A percentile compares a stretch with the other conserved stretches of the same genome.
Evolutionary conservation across 1,139 yeast species (phyloP).

Genomic region (Saccharomyces hybrid): DNA sequence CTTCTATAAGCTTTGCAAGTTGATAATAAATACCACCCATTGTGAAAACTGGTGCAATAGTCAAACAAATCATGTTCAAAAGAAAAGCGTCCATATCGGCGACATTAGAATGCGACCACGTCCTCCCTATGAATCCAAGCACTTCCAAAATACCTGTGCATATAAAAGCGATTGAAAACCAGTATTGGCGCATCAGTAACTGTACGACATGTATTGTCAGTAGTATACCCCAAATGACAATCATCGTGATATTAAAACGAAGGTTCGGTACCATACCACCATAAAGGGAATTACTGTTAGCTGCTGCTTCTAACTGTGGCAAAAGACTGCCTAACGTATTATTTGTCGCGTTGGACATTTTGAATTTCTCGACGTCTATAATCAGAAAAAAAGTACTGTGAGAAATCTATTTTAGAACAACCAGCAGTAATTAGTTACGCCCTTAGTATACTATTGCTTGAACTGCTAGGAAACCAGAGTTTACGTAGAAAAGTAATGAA

Average conservation of each 20-base stretch:
- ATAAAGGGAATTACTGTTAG: slow-evolving; percentile 13
- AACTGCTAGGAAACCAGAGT: neutral
- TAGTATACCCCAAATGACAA: slow-evolving; percentile 42
- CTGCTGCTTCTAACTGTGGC: neutral
- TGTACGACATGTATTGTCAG: slow-evolving; percentile 40
- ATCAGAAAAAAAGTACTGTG: neutral
- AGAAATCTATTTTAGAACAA: neutral
- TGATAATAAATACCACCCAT: slow-evolving; percentile 83
- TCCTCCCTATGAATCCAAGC: slow-evolving; percentile 64
- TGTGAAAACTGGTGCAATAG: slow-evolving; percentile 80
- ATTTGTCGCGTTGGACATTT: slow-evolving; percentile 2
- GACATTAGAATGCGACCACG: slow-evolving; percentile 39
- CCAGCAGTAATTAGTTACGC: neutral
- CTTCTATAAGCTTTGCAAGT: slow-evolving; percentile 63
- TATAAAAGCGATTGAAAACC: slow-evolving; percentile 61
- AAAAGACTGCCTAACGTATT: slow-evolving; percentile 1
- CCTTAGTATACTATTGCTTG: neutral
- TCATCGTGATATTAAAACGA: slow-evolving; percentile 40
- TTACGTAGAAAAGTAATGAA: neutral
- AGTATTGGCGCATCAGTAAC: slow-evolving; percentile 52
- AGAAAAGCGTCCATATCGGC: slow-evolving; percentile 42
- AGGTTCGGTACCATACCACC: slow-evolving; percentile 27
- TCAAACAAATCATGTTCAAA: slow-evolving; percentile 61
- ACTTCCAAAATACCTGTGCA: slow-evolving; percentile 59
- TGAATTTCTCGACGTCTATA: neutral